Base-by-base conservation (phyloP, 2,329 filamentous ascomycete genomes). In the Didymella arachidicola region DNA sequence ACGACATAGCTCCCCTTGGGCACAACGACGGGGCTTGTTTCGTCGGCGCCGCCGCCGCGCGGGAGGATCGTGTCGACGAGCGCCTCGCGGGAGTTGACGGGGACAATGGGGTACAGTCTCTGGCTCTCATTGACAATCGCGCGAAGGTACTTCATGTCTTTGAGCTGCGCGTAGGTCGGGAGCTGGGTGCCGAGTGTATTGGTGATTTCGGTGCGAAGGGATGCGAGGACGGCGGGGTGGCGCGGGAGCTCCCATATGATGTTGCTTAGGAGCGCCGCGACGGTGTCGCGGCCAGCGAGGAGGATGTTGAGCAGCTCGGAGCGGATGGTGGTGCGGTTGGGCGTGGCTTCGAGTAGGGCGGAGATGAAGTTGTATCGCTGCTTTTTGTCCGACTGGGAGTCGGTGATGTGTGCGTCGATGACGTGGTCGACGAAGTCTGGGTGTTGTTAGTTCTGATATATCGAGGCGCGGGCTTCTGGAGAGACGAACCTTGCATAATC, bases 171-270 rank as follows among this genome's bases (percentile, higher is more conserved):
- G 58, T 70, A 74, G 2, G 67, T 66, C 5, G 70, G 71, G 2
- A 22, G 11, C 2, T 46, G 57, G 29, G 52, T 47, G 18, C 63
- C 64, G 5, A 96, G 83, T 0, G 81, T 80, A 1, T 82, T 34
- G 16, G 53, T 42, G 22, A 75, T 61, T 74, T 76, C 80, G 10
- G 64, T 57, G 18, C 80, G 54, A 63, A 78, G 63, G 57, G 72
- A 43, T 52, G 63, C 27, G 67, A 73, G 53, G 55, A 75, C 60
- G 6, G 62, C 59, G 7, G 78, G 73, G 47, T 77, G 75, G 2
- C 77, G 72, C 7, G 76, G 72, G 49, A 78, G 64, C 7, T 78
- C 63, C 36, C 68, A 72, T 54, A 79, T 65, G 42, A 77, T 43
- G 64, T 77, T 74, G 5, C 61, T 63, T 12, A 77, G 62, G 4